These are phyloP conservation scores for Croton setiger DNA, from an alignment of 441 rosid species.

Conservation along the genomic window DNA sequence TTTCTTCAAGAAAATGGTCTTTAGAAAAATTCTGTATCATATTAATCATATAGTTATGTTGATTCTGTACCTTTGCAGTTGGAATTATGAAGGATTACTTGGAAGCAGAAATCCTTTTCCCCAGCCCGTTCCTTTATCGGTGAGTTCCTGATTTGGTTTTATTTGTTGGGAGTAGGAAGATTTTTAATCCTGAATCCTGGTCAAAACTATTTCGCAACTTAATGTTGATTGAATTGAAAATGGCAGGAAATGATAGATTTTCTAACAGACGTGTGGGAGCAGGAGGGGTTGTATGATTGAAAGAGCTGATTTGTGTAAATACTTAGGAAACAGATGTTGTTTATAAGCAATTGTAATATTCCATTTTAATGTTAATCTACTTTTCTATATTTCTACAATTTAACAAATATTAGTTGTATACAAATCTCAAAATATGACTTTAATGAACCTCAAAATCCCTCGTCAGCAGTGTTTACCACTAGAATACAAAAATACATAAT, in stretches of 20 bases:
- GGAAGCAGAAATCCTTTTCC: conserved; percentile 53
- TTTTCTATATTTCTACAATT: too few species aligned
- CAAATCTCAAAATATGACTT: too few species aligned
- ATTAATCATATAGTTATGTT: background rate
- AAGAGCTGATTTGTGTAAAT: conserved; percentile 31
- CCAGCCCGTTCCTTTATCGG: conserved; percentile 60
- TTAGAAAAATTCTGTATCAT: background rate
- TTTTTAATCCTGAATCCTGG: too few species aligned
- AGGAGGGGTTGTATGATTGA: conserved; percentile 67
- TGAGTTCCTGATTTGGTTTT: conserved; percentile 26
- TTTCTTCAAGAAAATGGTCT: background rate
- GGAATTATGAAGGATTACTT: conserved; percentile 62
- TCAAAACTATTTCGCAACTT: background rate
- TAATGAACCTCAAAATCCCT: too few species aligned
- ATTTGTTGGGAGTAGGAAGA: background rate
- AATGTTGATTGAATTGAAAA: conserved; percentile 11
- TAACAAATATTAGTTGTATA: too few species aligned
- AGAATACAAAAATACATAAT: too few species aligned
- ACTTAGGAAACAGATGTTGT: conserved; percentile 13
- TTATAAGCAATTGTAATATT: conserved; percentile 13
- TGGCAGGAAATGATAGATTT: conserved; percentile 83
- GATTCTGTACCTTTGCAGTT: conserved; percentile 32
- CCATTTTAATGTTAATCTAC: background rate
- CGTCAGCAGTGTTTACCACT: too few species aligned
- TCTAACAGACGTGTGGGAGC: conserved; percentile 78